Evolutionary conservation across 345 rosid species (phyloP), one percentile per base, ranked within the genome.

Genomic region (Hypericum androsaemum): DNA sequence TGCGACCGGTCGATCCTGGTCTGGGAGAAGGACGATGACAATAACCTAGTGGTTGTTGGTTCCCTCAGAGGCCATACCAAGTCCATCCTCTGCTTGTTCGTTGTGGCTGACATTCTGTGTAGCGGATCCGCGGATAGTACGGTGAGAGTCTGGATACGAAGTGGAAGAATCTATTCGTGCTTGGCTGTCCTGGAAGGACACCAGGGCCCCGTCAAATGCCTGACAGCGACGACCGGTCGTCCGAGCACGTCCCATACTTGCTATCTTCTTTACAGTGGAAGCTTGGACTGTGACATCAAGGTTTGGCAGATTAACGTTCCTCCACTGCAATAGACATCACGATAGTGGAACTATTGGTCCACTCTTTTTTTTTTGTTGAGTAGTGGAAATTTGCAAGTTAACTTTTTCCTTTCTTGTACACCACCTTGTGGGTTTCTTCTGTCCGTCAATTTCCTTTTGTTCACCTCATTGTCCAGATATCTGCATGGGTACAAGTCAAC

Each of bases 71-170:
- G 95, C 39, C 97, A 89, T 56, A 69, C 73, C 8, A 72, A 80
- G 69, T 75, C 97, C 12, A 80, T 89, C 64, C 59, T 89, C 46
- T 81, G 88, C 64, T 73, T 87, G 7, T 62, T 65, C 8, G 80
- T 72, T 38, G 78, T 84, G 56, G 71, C 71, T 6, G 84, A 74
- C 47, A 56, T 90, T 52, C 70, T 90, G 12, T 84, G 77, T 61
- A 84, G 96, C 66, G 95, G 98, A 39, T 90, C 96, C 5, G 92
- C 92, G 5, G 96, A 90, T 62, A 82, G 68, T 58, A 84, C 79
- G 0, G 73, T 84, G 17, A 81, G 95, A 65, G 64, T 87, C 3
- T 90, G 98, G 98, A 74, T 63, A 56, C 72, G 78, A 36, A 60
- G 42, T 2, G 57, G 47, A 0, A 61, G 75, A 48, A 77, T 58